phyloP scores from a whole-genome alignment of 208 protist species.

The Leishmania major region DNA sequence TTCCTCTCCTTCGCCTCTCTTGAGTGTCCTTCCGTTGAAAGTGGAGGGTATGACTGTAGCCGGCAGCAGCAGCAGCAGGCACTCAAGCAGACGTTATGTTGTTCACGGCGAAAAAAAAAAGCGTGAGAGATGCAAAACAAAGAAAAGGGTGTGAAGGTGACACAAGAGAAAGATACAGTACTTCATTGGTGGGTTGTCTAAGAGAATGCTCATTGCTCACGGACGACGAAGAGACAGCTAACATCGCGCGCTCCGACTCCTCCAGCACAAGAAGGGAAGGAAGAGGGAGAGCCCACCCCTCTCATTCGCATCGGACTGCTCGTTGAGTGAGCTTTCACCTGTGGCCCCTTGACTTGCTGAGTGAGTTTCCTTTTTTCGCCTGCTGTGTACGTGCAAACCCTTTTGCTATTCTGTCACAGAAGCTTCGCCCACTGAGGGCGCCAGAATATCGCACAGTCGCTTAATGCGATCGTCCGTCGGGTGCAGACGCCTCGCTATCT shows the following conservation, averaged over 20 bases:
- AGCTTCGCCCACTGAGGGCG: constrained; percentile 24
- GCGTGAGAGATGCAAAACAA: neutral
- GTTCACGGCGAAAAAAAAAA: neutral
- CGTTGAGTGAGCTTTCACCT: neutral
- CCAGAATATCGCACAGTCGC: constrained; percentile 30
- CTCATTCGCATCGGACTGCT: neutral
- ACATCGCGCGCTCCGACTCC: neutral
- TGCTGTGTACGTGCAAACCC: neutral
- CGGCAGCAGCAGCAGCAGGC: neutral
- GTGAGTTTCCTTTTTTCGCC: neutral
- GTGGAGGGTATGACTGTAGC: neutral
- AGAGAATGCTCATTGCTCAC: neutral
- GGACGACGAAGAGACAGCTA: neutral
- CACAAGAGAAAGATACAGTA: neutral
- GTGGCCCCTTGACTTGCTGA: neutral
- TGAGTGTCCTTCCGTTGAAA: neutral
- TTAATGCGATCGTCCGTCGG: constrained; percentile 19
- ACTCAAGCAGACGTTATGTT: neutral
- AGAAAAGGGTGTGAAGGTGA: neutral
- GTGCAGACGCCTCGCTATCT: constrained; percentile 30
- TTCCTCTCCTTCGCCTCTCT: neutral
- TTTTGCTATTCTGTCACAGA: neutral
- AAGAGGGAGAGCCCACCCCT: neutral
- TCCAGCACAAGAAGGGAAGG: neutral
- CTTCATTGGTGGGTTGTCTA: neutral